These are phyloP conservation scores for Trypanosoma brucei DNA, from an alignment of 208 protist species.

Conservation along the genomic window DNA sequence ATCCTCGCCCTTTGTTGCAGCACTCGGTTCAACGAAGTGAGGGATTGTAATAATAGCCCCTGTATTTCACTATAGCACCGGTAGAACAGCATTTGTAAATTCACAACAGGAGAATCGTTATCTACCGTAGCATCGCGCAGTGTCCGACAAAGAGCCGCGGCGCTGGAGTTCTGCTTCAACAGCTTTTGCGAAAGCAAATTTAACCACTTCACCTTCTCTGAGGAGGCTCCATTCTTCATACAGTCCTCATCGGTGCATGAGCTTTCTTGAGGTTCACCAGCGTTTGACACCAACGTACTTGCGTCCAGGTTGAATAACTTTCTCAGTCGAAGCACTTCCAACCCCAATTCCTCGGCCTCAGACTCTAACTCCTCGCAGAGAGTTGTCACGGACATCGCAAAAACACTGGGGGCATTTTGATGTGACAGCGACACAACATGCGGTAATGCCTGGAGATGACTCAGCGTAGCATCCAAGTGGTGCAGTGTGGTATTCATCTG, in stretches of 20 bases:
- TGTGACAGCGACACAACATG: background rate
- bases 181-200: conserved; percentile 9
- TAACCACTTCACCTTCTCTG: conserved; percentile 12
- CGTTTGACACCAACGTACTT: background rate
- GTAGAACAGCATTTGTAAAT: conserved; percentile 17
- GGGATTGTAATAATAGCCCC: conserved; percentile 2
- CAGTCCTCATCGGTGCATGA: conserved; percentile 2
- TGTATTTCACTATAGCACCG: conserved; percentile 16
- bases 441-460: background rate
- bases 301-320: conserved; percentile 22
- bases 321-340: conserved; percentile 37
- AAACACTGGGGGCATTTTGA: conserved; percentile 13
- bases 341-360: conserved; percentile 32
- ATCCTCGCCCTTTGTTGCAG: conserved; percentile 14
- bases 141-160: conserved; percentile 3
- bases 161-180: conserved; percentile 7
- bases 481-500: conserved; percentile 11
- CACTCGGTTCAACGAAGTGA: conserved; percentile 7
- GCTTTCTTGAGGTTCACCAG: conserved; percentile 10
- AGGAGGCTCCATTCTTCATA: background rate
- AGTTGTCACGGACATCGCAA: background rate
- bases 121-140: background rate
- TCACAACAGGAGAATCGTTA: conserved; percentile 10
- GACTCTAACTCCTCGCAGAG: conserved; percentile 21
- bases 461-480: conserved; percentile 11